Evolutionary conservation across 2,329 filamentous ascomycete genomes (phyloP), one percentile per base, ranked within the genome.

Genomic region (Elsinoe australis): DNA sequence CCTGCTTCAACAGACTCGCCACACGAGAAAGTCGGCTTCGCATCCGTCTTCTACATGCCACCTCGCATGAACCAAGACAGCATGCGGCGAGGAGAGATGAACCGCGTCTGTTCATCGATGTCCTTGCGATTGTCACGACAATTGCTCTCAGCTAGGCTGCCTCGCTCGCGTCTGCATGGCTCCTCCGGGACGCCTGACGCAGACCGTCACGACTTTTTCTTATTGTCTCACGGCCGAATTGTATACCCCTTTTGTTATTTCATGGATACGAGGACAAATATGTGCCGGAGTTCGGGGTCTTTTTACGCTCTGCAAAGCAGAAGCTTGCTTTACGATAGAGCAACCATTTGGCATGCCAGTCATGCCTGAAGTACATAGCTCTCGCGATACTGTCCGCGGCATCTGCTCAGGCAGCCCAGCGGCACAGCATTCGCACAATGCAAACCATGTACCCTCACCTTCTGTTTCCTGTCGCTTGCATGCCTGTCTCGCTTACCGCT

Each of bases 21-120:
- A 44, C 39, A 31, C 21, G 19, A 44, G 39, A 44, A 31, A 28
- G 39, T 44, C 39, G 39, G 39, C 39, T 32, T 44, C 39, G 39
- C 39, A 44, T 44, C 24, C 29, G 39, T 44, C 39, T 32, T 44
- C 39, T 10, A 17, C 12, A 18, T 4, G 39, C 39, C 39, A 24
- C 28, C 15, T 18, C 39, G 39, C 39, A 5, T 44, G 29, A 15
- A 44, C 39, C 24, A 44, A 32, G 39, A 44, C 39, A 8, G 19
- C 39, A 44, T 44, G 39, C 39, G 39, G 31, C 39, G 39, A 44
- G 39, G 39, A 44, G 39, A 44, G 39, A 32, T 31, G 39, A 29
- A 9, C 24, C 39, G 31, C 17, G 39, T 44, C 39, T 44, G 24
- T 9, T 29, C 39, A 31, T 32, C 39, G 39, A 44, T 17, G 39